Conservation (phyloP, 805 yeast species). For the Phaffomyces antillensis region DNA sequence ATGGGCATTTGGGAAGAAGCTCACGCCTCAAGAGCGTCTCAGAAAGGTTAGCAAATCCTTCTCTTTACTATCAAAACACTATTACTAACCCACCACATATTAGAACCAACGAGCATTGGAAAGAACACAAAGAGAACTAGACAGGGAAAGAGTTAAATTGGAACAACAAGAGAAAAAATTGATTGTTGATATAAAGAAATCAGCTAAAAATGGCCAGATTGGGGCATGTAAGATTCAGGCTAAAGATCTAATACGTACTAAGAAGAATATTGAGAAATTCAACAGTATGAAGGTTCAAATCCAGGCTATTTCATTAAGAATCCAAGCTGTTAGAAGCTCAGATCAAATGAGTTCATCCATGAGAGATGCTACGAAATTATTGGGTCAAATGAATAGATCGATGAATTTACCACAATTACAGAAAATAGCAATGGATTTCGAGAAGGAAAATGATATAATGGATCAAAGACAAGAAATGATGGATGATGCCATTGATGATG, state of each 20-base stretch:
- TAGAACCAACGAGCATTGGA: constrained; percentile 92
- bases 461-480: constrained; percentile 98
- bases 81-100: background rate
- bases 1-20: constrained; percentile 92
- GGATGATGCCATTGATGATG: constrained; percentile 96
- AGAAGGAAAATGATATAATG: constrained; percentile 91
- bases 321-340: constrained; percentile 86
- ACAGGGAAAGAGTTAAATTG: constrained; percentile 77
- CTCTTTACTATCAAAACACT: background rate
- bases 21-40: constrained; percentile 91
- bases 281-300: constrained; percentile 89
- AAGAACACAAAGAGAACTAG: constrained; percentile 88
- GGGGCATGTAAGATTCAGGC: constrained; percentile 93
- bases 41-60: constrained; percentile 51
- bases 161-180: constrained; percentile 91
- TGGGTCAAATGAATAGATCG: constrained; percentile 80
- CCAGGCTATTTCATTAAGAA: constrained; percentile 87
- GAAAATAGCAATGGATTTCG: constrained; percentile 91
- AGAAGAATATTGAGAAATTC: constrained; percentile 75
- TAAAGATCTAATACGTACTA: constrained; percentile 85
- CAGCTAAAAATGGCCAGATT: constrained; percentile 86
- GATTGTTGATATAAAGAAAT: constrained; percentile 76
- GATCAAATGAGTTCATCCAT: constrained; percentile 93
- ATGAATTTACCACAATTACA: constrained; percentile 90
- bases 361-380: constrained; percentile 84